These are phyloP conservation scores for Thalassiosira hispida DNA, from an alignment of 352 stramenopile species.

Conservation along the genomic window DNA sequence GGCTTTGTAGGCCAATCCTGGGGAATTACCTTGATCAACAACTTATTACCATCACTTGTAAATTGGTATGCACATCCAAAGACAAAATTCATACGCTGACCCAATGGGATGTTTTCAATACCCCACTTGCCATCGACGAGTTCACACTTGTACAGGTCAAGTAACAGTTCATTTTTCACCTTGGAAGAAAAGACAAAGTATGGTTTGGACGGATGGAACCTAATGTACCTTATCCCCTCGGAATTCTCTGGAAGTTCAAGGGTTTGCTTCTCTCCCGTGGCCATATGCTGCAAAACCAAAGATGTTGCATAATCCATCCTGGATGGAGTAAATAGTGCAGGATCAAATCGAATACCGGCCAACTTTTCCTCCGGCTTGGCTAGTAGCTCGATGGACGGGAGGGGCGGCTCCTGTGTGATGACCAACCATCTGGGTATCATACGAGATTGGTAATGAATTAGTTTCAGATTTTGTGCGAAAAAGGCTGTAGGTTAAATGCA, in stretches of 20 bases:
- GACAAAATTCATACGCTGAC: conserved; percentile 47
- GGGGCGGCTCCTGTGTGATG: conserved; percentile 45
- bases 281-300: conserved; percentile 38
- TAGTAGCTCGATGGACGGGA: conserved; percentile 48
- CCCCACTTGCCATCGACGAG: conserved; percentile 24
- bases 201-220: conserved; percentile 31
- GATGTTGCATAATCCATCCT: conserved; percentile 34
- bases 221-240: conserved; percentile 52
- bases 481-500: too few relatives aligned
- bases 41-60: conserved; percentile 23
- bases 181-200: conserved; percentile 55
- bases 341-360: conserved; percentile 54
- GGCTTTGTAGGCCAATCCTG: conserved; percentile 2
- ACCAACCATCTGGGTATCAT: conserved; percentile 27
- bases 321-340: conserved; percentile 33
- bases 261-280: conserved; percentile 3
- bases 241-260: conserved; percentile 34
- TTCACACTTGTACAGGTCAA: conserved; percentile 55
- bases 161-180: conserved; percentile 36
- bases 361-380: conserved; percentile 50
- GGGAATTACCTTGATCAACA: conserved; percentile 43
- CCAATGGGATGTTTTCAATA: conserved; percentile 21
- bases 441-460: background rate
- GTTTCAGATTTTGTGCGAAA: background rate
- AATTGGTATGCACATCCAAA: conserved; percentile 47